These are phyloP conservation scores for Phaffomyces opuntiae DNA, from an alignment of 805 yeast species.

Conservation along the genomic window DNA sequence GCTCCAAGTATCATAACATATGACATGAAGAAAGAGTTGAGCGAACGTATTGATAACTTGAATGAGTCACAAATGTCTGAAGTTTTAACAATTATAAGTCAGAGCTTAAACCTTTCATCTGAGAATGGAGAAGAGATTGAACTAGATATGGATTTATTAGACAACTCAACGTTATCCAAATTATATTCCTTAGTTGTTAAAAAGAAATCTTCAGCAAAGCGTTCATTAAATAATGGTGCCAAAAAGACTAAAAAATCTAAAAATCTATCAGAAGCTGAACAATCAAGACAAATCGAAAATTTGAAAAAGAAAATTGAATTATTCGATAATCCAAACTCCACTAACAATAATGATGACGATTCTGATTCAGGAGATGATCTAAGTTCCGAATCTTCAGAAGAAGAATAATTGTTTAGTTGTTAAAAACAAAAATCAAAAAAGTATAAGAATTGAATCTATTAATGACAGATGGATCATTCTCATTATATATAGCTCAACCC, in stretches of 20 bases:
- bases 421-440: not conserved
- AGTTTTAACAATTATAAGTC: slow-evolving; percentile 79
- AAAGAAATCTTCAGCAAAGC: slow-evolving; percentile 22
- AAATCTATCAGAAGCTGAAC: slow-evolving; percentile 60
- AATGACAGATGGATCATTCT: not conserved
- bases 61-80: slow-evolving; percentile 77
- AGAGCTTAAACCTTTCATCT: slow-evolving; percentile 52
- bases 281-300: slow-evolving; percentile 58
- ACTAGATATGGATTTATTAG: slow-evolving; percentile 89
- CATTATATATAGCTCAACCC: not conserved
- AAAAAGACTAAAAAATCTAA: slow-evolving; percentile 42
- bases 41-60: slow-evolving; percentile 73
- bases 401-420: slow-evolving; percentile 38
- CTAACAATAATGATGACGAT: slow-evolving; percentile 7
- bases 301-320: slow-evolving; percentile 72
- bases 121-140: slow-evolving; percentile 86
- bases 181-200: slow-evolving; percentile 77
- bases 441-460: not conserved
- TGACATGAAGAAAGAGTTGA: slow-evolving; percentile 93
- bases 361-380: slow-evolving; percentile 38
- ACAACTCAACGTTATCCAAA: slow-evolving; percentile 73
- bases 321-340: slow-evolving; percentile 35
- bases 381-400: slow-evolving; percentile 65
- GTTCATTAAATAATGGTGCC: slow-evolving; percentile 7
- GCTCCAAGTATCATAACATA: slow-evolving; percentile 55